A percentile compares a stretch with the other conserved stretches of the same genome.
Evolutionary conservation across 2,329 filamentous ascomycete genomes (phyloP).

Genomic region (Pseudocercospora fijiensis): DNA sequence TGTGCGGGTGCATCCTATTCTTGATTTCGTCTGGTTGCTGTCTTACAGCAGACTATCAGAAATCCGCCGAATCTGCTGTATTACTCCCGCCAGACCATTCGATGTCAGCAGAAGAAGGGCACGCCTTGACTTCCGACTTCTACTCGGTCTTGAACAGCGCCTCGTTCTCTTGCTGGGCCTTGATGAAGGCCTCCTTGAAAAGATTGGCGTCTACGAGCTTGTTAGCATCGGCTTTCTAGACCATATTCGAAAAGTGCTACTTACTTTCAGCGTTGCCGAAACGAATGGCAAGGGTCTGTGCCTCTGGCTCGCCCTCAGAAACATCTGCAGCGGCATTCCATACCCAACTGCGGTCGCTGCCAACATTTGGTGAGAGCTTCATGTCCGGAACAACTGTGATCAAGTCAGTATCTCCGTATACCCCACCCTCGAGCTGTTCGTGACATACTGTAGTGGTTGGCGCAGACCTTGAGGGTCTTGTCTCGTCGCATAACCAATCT

Average conservation of each 20-base stretch:
- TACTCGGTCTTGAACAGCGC: slow-evolving; percentile 61
- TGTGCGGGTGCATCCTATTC: neutral
- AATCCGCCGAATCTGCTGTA: neutral
- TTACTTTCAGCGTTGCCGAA: slow-evolving; percentile 97
- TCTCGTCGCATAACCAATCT: slow-evolving; percentile 97
- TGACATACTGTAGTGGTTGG: slow-evolving; percentile 94
- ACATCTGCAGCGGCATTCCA: slow-evolving; percentile 98
- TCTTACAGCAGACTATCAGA: neutral
- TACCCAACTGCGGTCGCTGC: slow-evolving; percentile 97
- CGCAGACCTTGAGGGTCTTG: slow-evolving; percentile 99
- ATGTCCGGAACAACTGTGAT: slow-evolving; percentile 86
- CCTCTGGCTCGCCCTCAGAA: slow-evolving; percentile 95
- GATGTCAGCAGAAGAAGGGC: neutral
- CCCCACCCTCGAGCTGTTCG: slow-evolving; percentile 7
- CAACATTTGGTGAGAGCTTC: slow-evolving; percentile 97
- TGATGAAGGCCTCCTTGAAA: slow-evolving; percentile 97
- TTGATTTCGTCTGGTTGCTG: neutral
- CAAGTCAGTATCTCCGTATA: slow-evolving; percentile 17
- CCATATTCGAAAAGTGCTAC: slow-evolving; percentile 34
- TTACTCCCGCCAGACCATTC: neutral
- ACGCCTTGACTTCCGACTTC: neutral
- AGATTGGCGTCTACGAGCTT: slow-evolving; percentile 74
- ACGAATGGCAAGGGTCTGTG: slow-evolving; percentile 91
- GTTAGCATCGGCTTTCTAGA: slow-evolving; percentile 15
- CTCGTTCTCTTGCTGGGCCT: slow-evolving; percentile 96